Evolutionary conservation across 2,329 filamentous ascomycete species (phyloP), one percentile per base, ranked within the genome.

Genomic region (Mariannaea elegans): DNA sequence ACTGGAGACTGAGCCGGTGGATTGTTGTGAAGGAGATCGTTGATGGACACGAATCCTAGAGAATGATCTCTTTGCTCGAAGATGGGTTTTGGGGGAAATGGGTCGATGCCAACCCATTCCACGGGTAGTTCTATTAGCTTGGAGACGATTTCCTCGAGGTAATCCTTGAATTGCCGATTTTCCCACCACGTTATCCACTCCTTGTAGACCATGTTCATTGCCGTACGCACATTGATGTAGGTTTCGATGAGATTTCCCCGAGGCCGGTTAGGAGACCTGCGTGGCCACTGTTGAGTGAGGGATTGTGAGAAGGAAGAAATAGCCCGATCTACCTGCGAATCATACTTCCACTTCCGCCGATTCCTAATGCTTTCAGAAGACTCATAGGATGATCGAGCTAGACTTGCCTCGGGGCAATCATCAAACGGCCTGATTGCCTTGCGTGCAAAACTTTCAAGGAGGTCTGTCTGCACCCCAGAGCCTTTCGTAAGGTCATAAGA

Each of bases 231-330:
- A 1, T 56, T 21, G 1, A 70, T 60, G 27, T 66, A 66, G 1
- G 32, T 49, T 2, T 32, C 7, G 4, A 61, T 18, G 1, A 24
- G 3, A 0, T 16, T n/a, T 7, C 14, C 51, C 7, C 4, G 7
- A 12, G 58, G 54, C 8, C 18, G 31, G 0, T 16, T 14, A 1
- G 61, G 61, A 5, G 12, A 10, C 2, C 36, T 8, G 5, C 32
- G 24, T 9, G 65, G 65, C 66, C 65, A 68, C 10, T 68, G 64
- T 1, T 10, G 12, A 5, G 13, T 23, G 1, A 68, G 36, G 0
- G n/a, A 6, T 1, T 38, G 18, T 0, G 21, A 7, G 27, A 67
- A 65, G 1, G 13, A 36, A 7, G 23, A n/a, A 1, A 56, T 34
- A 0, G 63, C 63, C 4, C 23, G 1, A 0, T 6, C 19, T 21